phyloP scores from a whole-genome alignment of 2,329 filamentous ascomycete species.

The Didymella lethalis region DNA sequence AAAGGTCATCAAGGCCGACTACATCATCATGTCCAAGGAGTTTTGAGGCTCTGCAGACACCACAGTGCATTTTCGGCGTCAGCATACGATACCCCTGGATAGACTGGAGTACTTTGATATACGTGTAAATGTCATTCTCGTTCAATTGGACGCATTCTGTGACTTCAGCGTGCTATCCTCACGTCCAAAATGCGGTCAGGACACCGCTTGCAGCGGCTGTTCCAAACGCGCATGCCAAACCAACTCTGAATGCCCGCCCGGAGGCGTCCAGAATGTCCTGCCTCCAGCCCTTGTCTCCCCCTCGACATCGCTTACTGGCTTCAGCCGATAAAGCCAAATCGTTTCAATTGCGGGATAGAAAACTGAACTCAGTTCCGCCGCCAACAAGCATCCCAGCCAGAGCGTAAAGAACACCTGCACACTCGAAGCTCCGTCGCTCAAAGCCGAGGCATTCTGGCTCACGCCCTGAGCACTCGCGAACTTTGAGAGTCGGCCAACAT shows the following conservation, averaged over 20 bases:
- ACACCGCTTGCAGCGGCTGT: slow-evolving; percentile 4
- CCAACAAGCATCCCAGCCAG: not conserved
- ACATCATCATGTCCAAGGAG: slow-evolving; percentile 40
- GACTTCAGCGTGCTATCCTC: not conserved
- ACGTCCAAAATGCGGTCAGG: not conserved
- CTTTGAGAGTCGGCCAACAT: not conserved
- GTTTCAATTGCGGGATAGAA: not conserved
- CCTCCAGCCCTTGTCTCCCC: not conserved
- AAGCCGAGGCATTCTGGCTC: not conserved
- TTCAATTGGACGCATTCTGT: not conserved
- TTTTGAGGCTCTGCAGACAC: slow-evolving; percentile 4
- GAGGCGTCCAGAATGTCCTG: not conserved
- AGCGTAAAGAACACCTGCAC: not conserved
- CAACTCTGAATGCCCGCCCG: not conserved
- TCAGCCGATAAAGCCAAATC: not conserved
- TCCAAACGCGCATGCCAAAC: slow-evolving; percentile 1
- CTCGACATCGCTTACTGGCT: not conserved
- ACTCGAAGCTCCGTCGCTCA: not conserved
- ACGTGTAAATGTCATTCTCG: not conserved
- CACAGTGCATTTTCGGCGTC: slow-evolving; percentile 12
- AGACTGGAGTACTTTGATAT: not conserved
- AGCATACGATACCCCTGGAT: slow-evolving; percentile 6
- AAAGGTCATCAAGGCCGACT: slow-evolving; percentile 35
- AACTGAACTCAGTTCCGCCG: not conserved
- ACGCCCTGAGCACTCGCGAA: not conserved